These are phyloP conservation scores for Xylaria arbuscula DNA, from an alignment of 2,329 filamentous ascomycete species.

Conservation along the genomic window DNA sequence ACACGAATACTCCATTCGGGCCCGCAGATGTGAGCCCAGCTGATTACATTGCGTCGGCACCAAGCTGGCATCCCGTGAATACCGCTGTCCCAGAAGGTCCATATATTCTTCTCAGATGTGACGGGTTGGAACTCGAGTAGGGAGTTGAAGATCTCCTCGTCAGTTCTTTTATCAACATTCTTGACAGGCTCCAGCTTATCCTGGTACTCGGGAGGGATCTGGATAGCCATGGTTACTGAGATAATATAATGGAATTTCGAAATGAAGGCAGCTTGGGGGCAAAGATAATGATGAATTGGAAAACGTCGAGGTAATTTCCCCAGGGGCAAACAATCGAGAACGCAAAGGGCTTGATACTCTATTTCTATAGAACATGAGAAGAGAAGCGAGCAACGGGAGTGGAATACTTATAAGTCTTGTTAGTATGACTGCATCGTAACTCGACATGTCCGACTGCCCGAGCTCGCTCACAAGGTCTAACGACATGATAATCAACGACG, in stretches of 20 bases:
- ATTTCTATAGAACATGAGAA: background rate
- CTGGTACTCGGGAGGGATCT: conserved; percentile 38
- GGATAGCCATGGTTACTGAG: conserved; percentile 21
- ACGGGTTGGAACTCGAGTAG: conserved; percentile 42
- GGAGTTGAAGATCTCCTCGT: conserved; percentile 39
- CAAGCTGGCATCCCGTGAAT: conserved; percentile 52
- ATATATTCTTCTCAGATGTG: conserved; percentile 54
- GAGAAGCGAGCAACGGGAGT: background rate
- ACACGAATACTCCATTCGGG: conserved; percentile 56
- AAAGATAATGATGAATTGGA: background rate
- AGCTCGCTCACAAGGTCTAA: background rate
- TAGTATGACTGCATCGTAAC: background rate
- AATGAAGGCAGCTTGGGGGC: no score
- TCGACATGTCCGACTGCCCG: background rate
- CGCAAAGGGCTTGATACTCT: background rate
- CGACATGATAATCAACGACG: background rate
- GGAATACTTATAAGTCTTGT: background rate
- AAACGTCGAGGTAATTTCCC: no score
- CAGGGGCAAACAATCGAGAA: background rate
- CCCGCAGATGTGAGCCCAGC: conserved; percentile 55
- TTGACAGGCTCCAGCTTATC: conserved; percentile 37
- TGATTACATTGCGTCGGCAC: conserved; percentile 55
- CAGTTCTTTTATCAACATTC: conserved; percentile 32
- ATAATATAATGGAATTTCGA: background rate
- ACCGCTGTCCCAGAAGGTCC: conserved; percentile 55